Evolutionary conservation across 2,329 filamentous ascomycete species (phyloP), one percentile per base, ranked within the genome.

Genomic region (Chrysoporthe puriensis): DNA sequence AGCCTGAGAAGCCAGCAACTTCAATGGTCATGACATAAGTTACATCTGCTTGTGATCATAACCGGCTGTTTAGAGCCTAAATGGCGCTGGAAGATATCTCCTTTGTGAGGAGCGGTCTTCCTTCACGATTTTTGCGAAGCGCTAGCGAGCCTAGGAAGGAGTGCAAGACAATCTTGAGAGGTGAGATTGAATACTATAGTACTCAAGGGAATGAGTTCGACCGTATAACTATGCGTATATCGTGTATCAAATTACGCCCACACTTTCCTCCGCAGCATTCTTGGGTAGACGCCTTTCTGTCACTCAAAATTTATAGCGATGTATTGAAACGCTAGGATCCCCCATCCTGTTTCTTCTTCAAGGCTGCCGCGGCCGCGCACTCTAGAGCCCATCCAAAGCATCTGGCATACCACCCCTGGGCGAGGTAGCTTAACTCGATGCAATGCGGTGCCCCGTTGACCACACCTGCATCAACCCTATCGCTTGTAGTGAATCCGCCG

Each of bases 401-500:
- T 11, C 66, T 42, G 1, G 66, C 50, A 58, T 68, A 68, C 66
- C 66, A 68, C 16, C 63, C 63, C 44, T 65, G 66, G 0, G 66
- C 62, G 63, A 62, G 60, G 11, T 62, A 68, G 21, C 66, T 68
- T 46, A 68, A 21, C 63, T 68, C 66, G 7, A 68, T 68, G 7
- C 66, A 68, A 34, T 68, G 66, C 16, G 66, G 66, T 18, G 66
- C 66, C 11, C 57, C 63, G 26, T 44, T 66, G 36, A 68, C 26
- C 34, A 68, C 16, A 36, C 67, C 69, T n/a, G 64, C 66, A 21
- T 73, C 69, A 1, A 73, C 71, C 36, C 70, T 66, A 32, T 56
- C 46, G 50, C 72, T 74, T 8, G 54, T 36, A n/a, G 52, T 18
- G 32, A 74, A 72, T 16, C 63, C 62, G 8, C 46, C 62, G 11